Conservation (phyloP, 192 early-diverging fungal genomes). For the Coemansia sp. region DNA sequence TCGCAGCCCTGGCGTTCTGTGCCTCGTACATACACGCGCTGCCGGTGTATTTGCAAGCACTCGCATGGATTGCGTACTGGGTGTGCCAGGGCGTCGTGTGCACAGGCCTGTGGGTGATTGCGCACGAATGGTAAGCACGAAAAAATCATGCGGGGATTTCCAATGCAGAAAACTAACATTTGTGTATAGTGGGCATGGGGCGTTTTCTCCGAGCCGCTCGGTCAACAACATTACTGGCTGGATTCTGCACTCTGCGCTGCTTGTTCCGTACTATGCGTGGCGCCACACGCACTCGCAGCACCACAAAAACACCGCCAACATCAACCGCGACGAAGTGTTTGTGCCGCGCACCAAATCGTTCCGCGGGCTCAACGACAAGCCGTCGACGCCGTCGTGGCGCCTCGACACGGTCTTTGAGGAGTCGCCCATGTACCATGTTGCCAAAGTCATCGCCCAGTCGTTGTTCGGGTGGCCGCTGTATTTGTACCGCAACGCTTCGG, state of each 20-base stretch:
- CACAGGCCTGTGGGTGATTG: constrained; percentile 89
- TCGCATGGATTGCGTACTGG: constrained; percentile 83
- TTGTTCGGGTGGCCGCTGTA: constrained; percentile 90
- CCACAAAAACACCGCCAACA: constrained; percentile 88
- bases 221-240: constrained; percentile 88
- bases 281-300: constrained; percentile 87
- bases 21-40: constrained; percentile 70
- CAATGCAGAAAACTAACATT: not conserved
- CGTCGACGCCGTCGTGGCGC: constrained; percentile 52
- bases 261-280: constrained; percentile 96
- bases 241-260: constrained; percentile 82
- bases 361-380: constrained; percentile 56
- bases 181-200: constrained; percentile 71
- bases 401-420: constrained; percentile 68
- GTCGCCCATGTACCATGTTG: constrained; percentile 68
- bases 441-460: constrained; percentile 67
- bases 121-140: constrained; percentile 76
- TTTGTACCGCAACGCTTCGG: constrained; percentile 73
- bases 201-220: constrained; percentile 81
- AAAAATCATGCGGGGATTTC: not conserved
- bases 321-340: constrained; percentile 94
- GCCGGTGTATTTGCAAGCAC: constrained; percentile 48
- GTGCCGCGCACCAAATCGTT: constrained; percentile 74
- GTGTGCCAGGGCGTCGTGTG: constrained; percentile 77
- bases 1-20: constrained; percentile 62